These are phyloP conservation scores for Aureobasidium vineae DNA, from an alignment of 2,329 filamentous ascomycete genomes.

Conservation along the genomic window DNA sequence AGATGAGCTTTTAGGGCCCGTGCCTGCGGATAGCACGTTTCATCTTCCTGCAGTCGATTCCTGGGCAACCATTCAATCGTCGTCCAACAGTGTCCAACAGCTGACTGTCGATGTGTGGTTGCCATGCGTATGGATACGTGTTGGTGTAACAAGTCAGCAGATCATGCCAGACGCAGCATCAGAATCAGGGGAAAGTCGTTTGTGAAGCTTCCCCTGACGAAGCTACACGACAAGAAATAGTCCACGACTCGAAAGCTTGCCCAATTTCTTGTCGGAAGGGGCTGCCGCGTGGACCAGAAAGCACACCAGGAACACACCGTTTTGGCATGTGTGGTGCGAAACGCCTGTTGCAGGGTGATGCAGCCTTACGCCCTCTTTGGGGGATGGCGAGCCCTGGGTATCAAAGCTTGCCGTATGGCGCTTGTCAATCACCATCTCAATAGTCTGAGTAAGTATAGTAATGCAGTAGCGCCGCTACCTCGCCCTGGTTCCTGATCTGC, in stretches of 20 bases:
- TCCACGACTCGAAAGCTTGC: conserved; percentile 37
- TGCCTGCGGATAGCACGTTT: conserved; percentile 9
- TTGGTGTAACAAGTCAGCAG: background rate
- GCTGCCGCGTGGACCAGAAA: conserved; percentile 18
- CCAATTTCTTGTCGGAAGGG: conserved; percentile 26
- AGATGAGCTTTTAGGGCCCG: conserved; percentile 9
- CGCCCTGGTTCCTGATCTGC: conserved; percentile 17
- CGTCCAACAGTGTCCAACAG: background rate
- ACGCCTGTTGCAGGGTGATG: conserved; percentile 24
- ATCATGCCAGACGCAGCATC: background rate
- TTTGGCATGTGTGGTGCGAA: conserved; percentile 11
- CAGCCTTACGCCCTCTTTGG: conserved; percentile 23
- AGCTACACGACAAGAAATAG: background rate
- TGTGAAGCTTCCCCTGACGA: background rate
- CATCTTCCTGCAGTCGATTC: conserved; percentile 1
- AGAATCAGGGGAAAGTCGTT: background rate
- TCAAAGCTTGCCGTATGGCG: conserved; percentile 21
- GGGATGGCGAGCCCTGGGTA: conserved; percentile 7
- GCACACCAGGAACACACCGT: conserved; percentile 10
- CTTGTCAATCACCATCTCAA: conserved; percentile 11
- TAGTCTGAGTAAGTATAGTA: conserved; percentile 20
- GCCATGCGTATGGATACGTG: conserved; percentile 1
- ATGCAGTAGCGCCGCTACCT: conserved; percentile 12
- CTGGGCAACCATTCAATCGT: conserved; percentile 2
- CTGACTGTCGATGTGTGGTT: background rate